These are phyloP conservation scores for Vinca major DNA, from an alignment of 305 asterid genomes.

Conservation along the genomic window DNA sequence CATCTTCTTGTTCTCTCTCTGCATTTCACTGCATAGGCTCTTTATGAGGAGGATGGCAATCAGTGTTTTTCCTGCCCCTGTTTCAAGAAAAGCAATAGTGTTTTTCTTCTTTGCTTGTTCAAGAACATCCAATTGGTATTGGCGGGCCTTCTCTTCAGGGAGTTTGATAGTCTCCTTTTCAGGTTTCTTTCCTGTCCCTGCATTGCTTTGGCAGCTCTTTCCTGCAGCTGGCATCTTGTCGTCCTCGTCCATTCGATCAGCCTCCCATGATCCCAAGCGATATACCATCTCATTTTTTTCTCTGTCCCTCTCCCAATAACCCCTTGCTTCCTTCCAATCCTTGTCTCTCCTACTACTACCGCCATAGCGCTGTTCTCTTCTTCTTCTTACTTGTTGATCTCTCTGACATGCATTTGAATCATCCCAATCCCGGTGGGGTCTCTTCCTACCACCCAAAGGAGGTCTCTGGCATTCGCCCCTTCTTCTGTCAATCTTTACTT, in stretches of 20 bases:
- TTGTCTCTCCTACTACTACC: constrained; percentile 49
- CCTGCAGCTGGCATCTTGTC: constrained; percentile 33
- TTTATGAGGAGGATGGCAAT: constrained; percentile 92
- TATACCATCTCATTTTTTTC: constrained; percentile 70
- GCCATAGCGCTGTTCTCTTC: constrained; percentile 42
- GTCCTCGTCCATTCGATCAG: constrained; percentile 45
- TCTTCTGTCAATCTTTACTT: constrained; percentile 27
- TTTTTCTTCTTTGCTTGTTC: constrained; percentile 90
- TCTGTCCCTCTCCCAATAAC: constrained; percentile 92
- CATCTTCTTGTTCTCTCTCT: constrained; percentile 63
- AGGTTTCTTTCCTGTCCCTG: constrained; percentile 34
- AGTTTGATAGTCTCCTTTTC: constrained; percentile 44
- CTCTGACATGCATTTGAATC: constrained; percentile 48
- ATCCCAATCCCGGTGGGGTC: constrained; percentile 43
- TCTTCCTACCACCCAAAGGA: constrained; percentile 49
- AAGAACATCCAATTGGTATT: constrained; percentile 92
- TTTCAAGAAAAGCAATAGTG: constrained; percentile 93
- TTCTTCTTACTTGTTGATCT: constrained; percentile 36
- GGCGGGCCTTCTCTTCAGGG: constrained; percentile 88
- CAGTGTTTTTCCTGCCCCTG: constrained; percentile 96
- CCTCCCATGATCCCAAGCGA: constrained; percentile 76
- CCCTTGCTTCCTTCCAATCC: constrained; percentile 58
- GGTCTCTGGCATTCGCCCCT: constrained; percentile 41
- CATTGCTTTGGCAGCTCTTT: constrained; percentile 28
- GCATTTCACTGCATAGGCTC: constrained; percentile 63